These are phyloP conservation scores for Flaveria sonorensis DNA, from an alignment of 129 eudicot species.

Conservation along the genomic window DNA sequence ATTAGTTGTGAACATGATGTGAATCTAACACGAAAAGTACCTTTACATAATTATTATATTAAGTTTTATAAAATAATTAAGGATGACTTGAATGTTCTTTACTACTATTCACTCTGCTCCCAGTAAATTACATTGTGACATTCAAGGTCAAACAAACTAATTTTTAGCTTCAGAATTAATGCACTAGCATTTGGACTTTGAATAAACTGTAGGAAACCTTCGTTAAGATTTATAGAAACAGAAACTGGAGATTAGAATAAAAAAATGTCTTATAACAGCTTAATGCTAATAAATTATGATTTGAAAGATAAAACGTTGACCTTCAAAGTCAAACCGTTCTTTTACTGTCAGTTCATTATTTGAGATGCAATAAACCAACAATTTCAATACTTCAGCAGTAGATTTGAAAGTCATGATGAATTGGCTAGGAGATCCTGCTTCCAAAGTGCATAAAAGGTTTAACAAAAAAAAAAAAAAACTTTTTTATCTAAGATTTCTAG, in stretches of 20 bases:
- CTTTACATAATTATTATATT: too few relatives aligned
- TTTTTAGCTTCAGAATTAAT: background rate
- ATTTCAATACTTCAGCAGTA: too few relatives aligned
- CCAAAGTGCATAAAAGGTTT: too few relatives aligned
- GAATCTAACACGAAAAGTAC: too few relatives aligned
- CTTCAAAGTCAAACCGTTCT: conserved; percentile 21
- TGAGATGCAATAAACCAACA: background rate
- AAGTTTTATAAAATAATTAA: too few relatives aligned
- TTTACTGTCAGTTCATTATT: background rate
- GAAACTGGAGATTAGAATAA: background rate
- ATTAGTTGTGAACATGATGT: background rate
- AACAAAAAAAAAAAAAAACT: too few relatives aligned
- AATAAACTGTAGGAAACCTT: background rate
- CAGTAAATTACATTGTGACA: background rate
- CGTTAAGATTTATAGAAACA: background rate
- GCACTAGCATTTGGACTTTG: background rate
- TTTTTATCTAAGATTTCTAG: too few relatives aligned
- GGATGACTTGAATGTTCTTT: background rate
- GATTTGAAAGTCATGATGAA: too few relatives aligned
- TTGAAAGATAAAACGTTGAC: conserved; percentile 15
- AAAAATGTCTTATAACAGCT: background rate
- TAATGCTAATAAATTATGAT: background rate
- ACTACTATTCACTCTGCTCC: background rate
- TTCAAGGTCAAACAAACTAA: background rate
- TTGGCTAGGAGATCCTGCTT: too few relatives aligned